These are phyloP conservation scores for Daldinia childiae DNA, from an alignment of 495 filamentous ascomycete species.

Conservation along the genomic window DNA sequence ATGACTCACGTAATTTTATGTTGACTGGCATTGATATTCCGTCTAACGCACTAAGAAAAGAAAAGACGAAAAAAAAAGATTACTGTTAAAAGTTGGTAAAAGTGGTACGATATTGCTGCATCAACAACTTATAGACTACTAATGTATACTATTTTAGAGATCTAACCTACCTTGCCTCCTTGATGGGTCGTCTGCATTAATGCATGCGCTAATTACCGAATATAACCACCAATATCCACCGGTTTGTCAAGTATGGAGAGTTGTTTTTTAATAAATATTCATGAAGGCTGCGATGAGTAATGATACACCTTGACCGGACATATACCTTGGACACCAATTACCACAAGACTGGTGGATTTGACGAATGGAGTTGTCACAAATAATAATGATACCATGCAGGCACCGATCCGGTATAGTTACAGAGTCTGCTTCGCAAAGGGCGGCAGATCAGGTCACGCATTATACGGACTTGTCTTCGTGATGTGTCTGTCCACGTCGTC, in stretches of 20 bases:
- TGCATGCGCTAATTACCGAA: background rate
- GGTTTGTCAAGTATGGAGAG: background rate
- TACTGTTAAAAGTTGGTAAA: background rate
- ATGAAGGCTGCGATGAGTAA: background rate
- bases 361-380: constrained; percentile 12
- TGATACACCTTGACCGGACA: constrained; percentile 1
- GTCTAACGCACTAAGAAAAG: background rate
- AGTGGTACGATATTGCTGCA: constrained; percentile 1
- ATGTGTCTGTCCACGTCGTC: constrained; percentile 27
- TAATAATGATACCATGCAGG: constrained; percentile 17
- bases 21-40: background rate
- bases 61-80: background rate
- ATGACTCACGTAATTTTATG: background rate
- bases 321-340: constrained; percentile 3
- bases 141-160: background rate
- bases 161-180: constrained; percentile 1
- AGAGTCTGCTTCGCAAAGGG: constrained; percentile 3
- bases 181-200: background rate
- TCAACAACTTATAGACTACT: background rate
- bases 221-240: background rate
- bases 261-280: background rate
- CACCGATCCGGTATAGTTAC: constrained; percentile 5
- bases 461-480: constrained; percentile 8
- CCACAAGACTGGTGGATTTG: background rate
- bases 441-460: constrained; percentile 8